phyloP scores from a whole-genome alignment of 208 protist species.

The Kentomonas sorsogonicus region DNA sequence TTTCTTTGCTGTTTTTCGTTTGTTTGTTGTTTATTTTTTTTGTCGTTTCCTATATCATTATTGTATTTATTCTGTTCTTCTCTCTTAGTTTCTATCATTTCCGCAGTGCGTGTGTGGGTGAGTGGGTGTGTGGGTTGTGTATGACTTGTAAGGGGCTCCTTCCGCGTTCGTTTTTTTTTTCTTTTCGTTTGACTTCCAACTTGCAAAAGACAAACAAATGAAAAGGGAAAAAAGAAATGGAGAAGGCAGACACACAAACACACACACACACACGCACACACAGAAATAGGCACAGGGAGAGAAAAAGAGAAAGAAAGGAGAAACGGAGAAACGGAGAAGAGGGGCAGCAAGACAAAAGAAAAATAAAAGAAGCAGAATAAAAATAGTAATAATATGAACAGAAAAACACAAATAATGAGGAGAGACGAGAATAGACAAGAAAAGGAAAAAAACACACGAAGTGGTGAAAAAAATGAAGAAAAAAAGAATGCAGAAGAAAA shows the following conservation, averaged over 20 bases:
- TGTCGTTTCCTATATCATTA: no score
- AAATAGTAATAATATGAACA: no score
- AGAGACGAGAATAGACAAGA: no score
- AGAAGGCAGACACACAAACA: constrained; percentile 5
- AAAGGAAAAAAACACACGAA: constrained; percentile 4
- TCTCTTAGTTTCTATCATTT: no score
- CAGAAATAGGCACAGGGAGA: background rate
- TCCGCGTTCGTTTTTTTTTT: background rate
- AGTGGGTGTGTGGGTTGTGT: no score
- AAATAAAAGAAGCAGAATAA: background rate
- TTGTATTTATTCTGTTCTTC: no score
- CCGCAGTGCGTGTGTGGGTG: no score
- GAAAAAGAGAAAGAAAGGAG: constrained; percentile 3
- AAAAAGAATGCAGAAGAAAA: background rate
- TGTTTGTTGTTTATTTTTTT: no score
- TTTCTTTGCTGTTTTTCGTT: no score
- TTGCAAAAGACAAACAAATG: constrained; percentile 4
- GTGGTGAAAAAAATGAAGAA: background rate
- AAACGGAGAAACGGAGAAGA: constrained; percentile 8
- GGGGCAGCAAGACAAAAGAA: constrained; percentile 1
- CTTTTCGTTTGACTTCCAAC: background rate
- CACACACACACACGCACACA: background rate
- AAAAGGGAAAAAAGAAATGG: background rate
- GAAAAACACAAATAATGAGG: no score
- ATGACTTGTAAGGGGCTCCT: background rate